phyloP scores from a whole-genome alignment of 2,329 filamentous ascomycete species.

The Paecilomyces formosus region DNA sequence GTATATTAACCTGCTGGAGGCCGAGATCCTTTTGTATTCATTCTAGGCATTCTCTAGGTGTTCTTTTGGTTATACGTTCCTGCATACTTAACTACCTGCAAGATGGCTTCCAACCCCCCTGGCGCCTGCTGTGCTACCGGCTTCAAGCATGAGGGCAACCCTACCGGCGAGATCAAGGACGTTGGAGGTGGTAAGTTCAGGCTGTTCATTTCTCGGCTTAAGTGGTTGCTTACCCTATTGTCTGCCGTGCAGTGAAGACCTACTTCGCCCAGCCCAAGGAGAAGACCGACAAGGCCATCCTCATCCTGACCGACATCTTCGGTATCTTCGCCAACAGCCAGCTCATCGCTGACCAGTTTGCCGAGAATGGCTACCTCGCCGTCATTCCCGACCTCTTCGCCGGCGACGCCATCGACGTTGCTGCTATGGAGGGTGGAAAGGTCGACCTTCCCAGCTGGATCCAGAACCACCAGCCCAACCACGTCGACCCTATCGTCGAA shows the following conservation, averaged over 20 bases:
- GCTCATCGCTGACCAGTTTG: conserved; percentile 67
- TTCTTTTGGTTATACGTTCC: not conserved
- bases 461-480: conserved; percentile 38
- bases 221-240: not conserved
- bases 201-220: not conserved
- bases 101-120: conserved; percentile 47
- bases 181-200: conserved; percentile 37
- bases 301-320: conserved; percentile 53
- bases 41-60: not conserved
- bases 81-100: conserved; percentile 2
- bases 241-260: conserved; percentile 39
- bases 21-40: not conserved
- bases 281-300: conserved; percentile 47
- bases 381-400: conserved; percentile 66
- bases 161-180: conserved; percentile 40
- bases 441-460: conserved; percentile 48
- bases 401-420: conserved; percentile 53
- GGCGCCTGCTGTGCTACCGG: conserved; percentile 41
- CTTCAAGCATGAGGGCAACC: conserved; percentile 46
- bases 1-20: not conserved
- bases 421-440: conserved; percentile 39
- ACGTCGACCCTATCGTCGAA: conserved; percentile 48
- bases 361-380: conserved; percentile 63
- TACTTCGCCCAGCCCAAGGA: conserved; percentile 50
- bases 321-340: conserved; percentile 54